Evolutionary conservation across 2,329 filamentous ascomycete species (phyloP), one percentile per base, ranked within the genome.

Genomic region (Nectriaceae sp.): DNA sequence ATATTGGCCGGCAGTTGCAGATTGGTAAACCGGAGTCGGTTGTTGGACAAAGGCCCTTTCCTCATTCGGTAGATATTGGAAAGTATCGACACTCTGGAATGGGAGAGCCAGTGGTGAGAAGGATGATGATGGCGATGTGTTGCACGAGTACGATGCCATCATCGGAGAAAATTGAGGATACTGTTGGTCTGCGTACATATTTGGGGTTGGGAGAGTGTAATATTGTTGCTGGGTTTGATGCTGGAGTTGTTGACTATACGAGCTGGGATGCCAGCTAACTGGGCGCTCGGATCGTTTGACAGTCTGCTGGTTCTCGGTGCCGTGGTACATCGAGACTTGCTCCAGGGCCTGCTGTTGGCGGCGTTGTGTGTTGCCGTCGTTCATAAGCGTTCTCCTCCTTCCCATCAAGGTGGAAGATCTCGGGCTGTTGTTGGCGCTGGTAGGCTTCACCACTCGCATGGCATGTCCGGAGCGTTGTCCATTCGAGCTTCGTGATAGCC

Each of bases 251-350:
- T 66, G 67, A 18, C 73, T 67, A 49, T 80, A 75, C 10, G 85
- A 80, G 19, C 80, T 79, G 3, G 87, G 85, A 65, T 91, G 88
- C 88, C 88, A 91, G 74, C 87, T 90, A 39, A 89, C 74, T 5
- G 88, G 87, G 36, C 88, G 79, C 44, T 70, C 70, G 33, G 75
- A 68, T 61, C 70, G 67, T 29, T 53, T 47, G 24, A 26, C 29
- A 37, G 56, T 26, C 48, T 58, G 52, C 50, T 31, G 40, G 51
- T 35, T 52, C 29, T 58, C 59, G 2, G 55, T 44, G 16, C 65
- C 52, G 44, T 64, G 62, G 39, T 56, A 59, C 35, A 58, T 41
- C 33, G 59, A 54, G 21, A 74, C 63, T 49, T 77, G 71, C 49
- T 80, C 72, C 38, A 76, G 60, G 24, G 70, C 69, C 50, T 78